Conservation (phyloP, 768 basidiomycete species). For the Panaeolus cyanescens region DNA sequence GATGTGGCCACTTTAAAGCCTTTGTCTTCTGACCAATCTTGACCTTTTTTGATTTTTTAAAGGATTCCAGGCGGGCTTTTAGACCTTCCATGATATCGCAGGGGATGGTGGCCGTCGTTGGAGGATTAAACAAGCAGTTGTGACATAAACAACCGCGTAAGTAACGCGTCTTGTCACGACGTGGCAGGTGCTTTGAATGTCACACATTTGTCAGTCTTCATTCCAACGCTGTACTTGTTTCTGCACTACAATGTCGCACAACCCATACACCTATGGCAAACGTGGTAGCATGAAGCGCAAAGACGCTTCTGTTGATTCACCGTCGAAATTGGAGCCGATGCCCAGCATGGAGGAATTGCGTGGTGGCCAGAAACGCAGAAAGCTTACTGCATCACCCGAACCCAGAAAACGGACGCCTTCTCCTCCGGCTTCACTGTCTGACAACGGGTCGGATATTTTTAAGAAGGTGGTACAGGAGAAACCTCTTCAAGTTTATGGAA, state of each 20-base stretch:
- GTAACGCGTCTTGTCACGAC: conserved; percentile 35
- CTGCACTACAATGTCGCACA: not conserved
- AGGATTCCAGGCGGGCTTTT: conserved; percentile 66
- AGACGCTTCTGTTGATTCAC: conserved; percentile 6
- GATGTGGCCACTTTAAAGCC: conserved; percentile 80
- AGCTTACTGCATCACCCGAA: conserved; percentile 18
- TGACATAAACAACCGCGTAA: conserved; percentile 27
- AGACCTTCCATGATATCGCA: conserved; percentile 50
- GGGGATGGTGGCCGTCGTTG: conserved; percentile 10
- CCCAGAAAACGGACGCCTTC: conserved; percentile 12
- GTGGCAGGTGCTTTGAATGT: conserved; percentile 4
- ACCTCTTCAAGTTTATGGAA: conserved; percentile 17
- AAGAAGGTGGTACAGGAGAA: conserved; percentile 8
- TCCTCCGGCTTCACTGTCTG: conserved; percentile 12
- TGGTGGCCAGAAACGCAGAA: conserved; percentile 23
- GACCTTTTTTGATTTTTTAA: conserved; percentile 60
- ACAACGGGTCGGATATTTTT: conserved; percentile 13
- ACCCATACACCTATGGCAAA: conserved; percentile 30
- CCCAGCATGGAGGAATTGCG: conserved; percentile 6
- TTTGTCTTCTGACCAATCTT: conserved; percentile 54
- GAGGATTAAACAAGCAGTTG: conserved; percentile 10
- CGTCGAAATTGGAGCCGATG: not conserved
- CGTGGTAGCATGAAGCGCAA: conserved; percentile 23
- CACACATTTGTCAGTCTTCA: not conserved
- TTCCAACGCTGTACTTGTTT: not conserved